These are phyloP conservation scores for Evernia prunastri DNA, from an alignment of 495 filamentous ascomycete genomes.

Conservation along the genomic window DNA sequence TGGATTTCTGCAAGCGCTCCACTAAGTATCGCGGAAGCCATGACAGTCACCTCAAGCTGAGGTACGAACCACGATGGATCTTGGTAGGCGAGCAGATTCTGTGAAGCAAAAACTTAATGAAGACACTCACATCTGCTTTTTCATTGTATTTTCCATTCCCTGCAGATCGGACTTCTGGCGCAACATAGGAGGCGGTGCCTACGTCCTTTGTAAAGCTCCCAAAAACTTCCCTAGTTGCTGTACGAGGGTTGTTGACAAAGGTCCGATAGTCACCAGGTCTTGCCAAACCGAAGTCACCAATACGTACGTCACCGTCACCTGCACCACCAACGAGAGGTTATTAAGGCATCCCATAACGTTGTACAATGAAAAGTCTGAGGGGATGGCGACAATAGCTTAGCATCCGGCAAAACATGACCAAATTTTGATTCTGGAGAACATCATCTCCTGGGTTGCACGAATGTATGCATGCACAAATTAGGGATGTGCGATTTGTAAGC, in stretches of 20 bases:
- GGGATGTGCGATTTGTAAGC: not conserved
- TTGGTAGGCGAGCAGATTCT: not conserved
- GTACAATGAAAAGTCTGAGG: not conserved
- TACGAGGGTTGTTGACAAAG: conserved; percentile 24
- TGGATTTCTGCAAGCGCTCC: not conserved
- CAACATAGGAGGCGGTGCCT: conserved; percentile 92
- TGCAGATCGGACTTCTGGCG: conserved; percentile 75
- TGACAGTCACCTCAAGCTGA: not conserved
- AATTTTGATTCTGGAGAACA: not conserved
- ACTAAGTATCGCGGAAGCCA: not conserved
- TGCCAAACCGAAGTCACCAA: conserved; percentile 93
- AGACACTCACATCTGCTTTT: conserved; percentile 61
- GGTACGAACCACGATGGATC: not conserved
- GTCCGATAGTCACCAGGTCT: conserved; percentile 72
- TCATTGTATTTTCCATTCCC: conserved; percentile 73
- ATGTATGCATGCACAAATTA: not conserved
- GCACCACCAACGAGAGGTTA: not conserved
- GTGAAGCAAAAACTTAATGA: not conserved
- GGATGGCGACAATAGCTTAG: not conserved
- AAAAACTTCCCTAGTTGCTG: conserved; percentile 38
- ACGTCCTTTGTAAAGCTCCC: conserved; percentile 74
- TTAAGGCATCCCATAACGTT: not conserved
- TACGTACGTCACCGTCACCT: conserved; percentile 77
- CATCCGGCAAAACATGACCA: not conserved
- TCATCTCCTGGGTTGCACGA: not conserved